These are phyloP conservation scores for Metschnikowia peoriensis DNA, from an alignment of 805 yeast genomes.

Conservation along the genomic window DNA sequence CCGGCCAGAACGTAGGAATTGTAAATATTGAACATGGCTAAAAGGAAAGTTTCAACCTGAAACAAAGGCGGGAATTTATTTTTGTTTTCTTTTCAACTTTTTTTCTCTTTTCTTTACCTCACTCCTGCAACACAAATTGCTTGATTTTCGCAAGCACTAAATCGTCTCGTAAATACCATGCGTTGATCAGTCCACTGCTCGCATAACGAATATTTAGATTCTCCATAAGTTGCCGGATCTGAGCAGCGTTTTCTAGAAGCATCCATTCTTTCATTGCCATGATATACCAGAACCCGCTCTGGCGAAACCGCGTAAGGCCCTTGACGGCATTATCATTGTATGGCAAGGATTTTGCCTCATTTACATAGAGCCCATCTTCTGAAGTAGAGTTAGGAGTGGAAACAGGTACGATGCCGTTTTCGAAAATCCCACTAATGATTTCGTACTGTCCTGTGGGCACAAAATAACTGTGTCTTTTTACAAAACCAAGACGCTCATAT, in stretches of 20 bases:
- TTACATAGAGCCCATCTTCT: conserved; percentile 34
- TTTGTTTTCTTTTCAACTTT: too few species aligned
- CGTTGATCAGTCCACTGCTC: conserved; percentile 15
- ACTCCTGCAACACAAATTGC: not conserved
- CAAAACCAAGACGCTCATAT: conserved; percentile 39
- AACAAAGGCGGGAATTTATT: too few species aligned
- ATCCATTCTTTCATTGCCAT: conserved; percentile 73
- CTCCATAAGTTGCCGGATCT: conserved; percentile 25
- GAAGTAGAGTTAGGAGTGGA: not conserved
- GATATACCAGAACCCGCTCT: conserved; percentile 74
- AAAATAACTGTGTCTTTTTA: conserved; percentile 11
- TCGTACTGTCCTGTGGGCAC: conserved; percentile 12
- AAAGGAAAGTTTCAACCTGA: too few species aligned
- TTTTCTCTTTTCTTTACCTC: too few species aligned
- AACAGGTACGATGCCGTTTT: conserved; percentile 6
- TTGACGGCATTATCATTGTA: conserved; percentile 40
- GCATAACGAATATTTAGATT: conserved; percentile 27
- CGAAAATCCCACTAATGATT: conserved; percentile 11
- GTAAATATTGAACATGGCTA: too few species aligned
- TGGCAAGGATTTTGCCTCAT: conserved; percentile 34
- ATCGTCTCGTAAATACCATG: conserved; percentile 37
- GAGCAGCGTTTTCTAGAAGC: conserved; percentile 25
- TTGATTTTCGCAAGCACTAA: conserved; percentile 22
- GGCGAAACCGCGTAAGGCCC: conserved; percentile 63
- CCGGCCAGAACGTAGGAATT: too few species aligned